These are phyloP conservation scores for Nigrograna mackinnonii DNA, from an alignment of 2,329 filamentous ascomycete species.

Conservation along the genomic window DNA sequence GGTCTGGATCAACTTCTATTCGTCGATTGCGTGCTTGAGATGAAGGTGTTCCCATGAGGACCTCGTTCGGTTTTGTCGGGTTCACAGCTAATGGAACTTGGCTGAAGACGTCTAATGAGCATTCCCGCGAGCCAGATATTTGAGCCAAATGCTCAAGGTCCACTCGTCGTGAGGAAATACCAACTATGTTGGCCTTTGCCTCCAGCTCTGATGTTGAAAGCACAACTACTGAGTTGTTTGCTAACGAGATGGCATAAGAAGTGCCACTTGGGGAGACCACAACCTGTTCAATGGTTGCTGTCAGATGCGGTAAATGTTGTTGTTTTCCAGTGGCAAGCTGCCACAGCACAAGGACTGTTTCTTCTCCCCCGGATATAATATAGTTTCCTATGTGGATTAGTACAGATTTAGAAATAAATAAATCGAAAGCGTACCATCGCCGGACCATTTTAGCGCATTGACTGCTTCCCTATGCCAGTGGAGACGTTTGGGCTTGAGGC, in stretches of 20 bases:
- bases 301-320: constrained; percentile 87
- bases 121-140: constrained; percentile 19
- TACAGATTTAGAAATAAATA: not conserved
- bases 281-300: constrained; percentile 81
- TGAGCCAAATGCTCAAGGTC: constrained; percentile 28
- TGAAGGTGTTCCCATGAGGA: constrained; percentile 56
- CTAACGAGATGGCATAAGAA: constrained; percentile 81
- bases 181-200: constrained; percentile 81
- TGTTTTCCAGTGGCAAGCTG: constrained; percentile 85
- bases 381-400: constrained; percentile 71
- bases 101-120: constrained; percentile 22
- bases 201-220: constrained; percentile 88
- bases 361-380: constrained; percentile 86
- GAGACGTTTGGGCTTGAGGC: constrained; percentile 63
- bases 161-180: constrained; percentile 65
- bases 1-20: constrained; percentile 45
- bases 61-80: constrained; percentile 42
- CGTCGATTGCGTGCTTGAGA: constrained; percentile 48
- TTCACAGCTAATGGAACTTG: constrained; percentile 44
- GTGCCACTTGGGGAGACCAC: constrained; percentile 79
- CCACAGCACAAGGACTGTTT: constrained; percentile 90
- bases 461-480: constrained; percentile 93
- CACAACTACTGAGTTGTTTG: constrained; percentile 90
- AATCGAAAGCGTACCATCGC: constrained; percentile 68
- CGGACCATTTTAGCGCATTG: constrained; percentile 85